Percentiles rank a stretch among this genome's conserved stretches.
Conservation (phyloP, 2,329 filamentous ascomycete species). For the Alternaria sp. region DNA sequence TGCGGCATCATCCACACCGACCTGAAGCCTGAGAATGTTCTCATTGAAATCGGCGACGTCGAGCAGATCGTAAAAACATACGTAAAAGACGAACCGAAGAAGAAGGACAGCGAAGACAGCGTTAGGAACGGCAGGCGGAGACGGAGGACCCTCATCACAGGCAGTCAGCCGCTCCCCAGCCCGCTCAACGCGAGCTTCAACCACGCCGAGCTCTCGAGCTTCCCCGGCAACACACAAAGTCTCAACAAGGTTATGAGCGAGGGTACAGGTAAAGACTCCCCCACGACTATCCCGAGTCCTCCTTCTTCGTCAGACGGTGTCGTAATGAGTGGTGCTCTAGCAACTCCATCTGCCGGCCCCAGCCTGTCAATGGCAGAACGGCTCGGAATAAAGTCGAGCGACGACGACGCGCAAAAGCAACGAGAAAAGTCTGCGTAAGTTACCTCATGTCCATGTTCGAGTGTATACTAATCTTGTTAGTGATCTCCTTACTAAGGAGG, state of each 20-base stretch:
- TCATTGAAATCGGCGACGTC: conserved; percentile 98
- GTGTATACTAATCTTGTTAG: conserved; percentile 52
- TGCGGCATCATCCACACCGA: conserved; percentile 99
- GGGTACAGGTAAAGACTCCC: conserved; percentile 62
- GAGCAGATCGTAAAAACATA: conserved; percentile 98
- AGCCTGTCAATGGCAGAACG: conserved; percentile 65
- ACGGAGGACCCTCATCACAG: conserved; percentile 91
- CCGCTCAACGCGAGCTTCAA: conserved; percentile 92
- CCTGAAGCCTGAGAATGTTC: conserved; percentile 94
- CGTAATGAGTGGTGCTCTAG: conserved; percentile 64
- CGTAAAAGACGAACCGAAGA: conserved; percentile 76
- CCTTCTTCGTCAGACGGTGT: conserved; percentile 50
- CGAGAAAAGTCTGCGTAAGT: conserved; percentile 92
- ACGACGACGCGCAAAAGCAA: conserved; percentile 71
- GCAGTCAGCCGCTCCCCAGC: conserved; percentile 93
- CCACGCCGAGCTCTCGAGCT: conserved; percentile 71
- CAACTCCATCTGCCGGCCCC: conserved; percentile 51
- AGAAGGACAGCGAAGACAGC: conserved; percentile 80
- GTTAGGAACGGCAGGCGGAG: conserved; percentile 90
- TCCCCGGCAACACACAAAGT: conserved; percentile 69
- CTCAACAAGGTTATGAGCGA: conserved; percentile 85
- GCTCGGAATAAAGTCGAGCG: conserved; percentile 60
- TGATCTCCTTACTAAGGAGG: conserved; percentile 88
- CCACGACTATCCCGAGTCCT: conserved; percentile 51
- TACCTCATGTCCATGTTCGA: background rate